Base-by-base conservation (phyloP, 192 early-diverging fungal genomes). In the Linnemannia elongata region DNA sequence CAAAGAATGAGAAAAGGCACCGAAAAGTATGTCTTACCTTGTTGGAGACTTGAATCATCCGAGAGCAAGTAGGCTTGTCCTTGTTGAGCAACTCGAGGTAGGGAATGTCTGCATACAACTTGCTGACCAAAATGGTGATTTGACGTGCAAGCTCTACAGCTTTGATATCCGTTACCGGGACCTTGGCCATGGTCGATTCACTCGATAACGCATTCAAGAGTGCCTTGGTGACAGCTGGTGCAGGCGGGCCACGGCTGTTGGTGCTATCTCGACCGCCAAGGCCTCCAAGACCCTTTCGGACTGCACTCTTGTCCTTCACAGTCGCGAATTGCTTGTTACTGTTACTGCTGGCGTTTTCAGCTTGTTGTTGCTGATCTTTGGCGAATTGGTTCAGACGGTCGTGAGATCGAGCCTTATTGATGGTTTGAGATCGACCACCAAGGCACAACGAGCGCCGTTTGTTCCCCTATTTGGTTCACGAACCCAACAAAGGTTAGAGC, bases 91-190 rank as follows among this genome's bases (percentile, higher is more conserved):
- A 89, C 88, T 97, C 97, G 57, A 87, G 85, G 22, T 95, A 94
- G 60, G 93, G 92, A 82, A 97, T 94, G 68, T 90, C 90, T 71
- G 85, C 86, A 76, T 92, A 97, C 78, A 93, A 88, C 76, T 88
- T 90, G 75, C 90, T 91, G 55, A 96, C 94, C 90, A 96, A 92
- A n/a, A 97, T 90, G 13, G 97, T 97, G 63, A 97, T 84, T 84
- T 97, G 97, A 60, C 96, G 90, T 1, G 97, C 97, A 5, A 97
- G 89, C 82, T 97, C 96, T 4, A 94, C 63, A 3, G 97, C 93
- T 39, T 94, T 94, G 42, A 97, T 80, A n/a, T 97, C 95, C 41
- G 94, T 89, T 78, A 88, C 80, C 82, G 88, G 89, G 89, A 85
- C 78, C 89, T 92, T 86, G 33, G 17, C 4, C 78, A 86, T 77